A percentile compares a stretch with the other conserved stretches of the same genome.
Evolutionary conservation across 2,329 filamentous ascomycete genomes (phyloP).

Genomic region (Furcasterigmium sp.): DNA sequence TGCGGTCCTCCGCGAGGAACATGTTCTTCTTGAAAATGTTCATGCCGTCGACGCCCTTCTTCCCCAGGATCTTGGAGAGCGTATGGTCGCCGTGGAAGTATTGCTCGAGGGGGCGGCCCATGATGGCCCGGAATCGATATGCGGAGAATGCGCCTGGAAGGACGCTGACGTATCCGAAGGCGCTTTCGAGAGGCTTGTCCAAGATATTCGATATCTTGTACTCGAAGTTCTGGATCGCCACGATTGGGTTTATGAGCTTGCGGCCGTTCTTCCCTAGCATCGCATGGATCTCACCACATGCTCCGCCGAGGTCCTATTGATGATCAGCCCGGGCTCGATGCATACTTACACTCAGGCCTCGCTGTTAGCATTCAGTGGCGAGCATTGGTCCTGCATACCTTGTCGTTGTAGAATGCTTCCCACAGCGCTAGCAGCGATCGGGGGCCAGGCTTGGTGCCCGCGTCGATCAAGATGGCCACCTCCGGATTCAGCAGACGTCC

Average conservation of each 20-base stretch:
- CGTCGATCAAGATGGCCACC: conserved; percentile 81
- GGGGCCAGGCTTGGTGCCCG: conserved; percentile 78
- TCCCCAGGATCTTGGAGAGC: conserved; percentile 75
- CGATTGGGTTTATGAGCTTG: conserved; percentile 80
- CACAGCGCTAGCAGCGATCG: conserved; percentile 82
- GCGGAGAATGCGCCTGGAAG: conserved; percentile 89
- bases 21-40: conserved; percentile 99
- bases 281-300: conserved; percentile 88
- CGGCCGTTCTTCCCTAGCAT: conserved; percentile 79
- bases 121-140: conserved; percentile 84
- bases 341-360: background rate
- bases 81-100: conserved; percentile 94
- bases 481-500: conserved; percentile 84
- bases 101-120: conserved; percentile 82
- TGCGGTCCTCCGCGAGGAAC: conserved; percentile 95
- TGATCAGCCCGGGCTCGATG: too few relatives aligned
- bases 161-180: conserved; percentile 86
- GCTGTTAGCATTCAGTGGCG: too few relatives aligned
- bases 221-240: conserved; percentile 86
- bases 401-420: conserved; percentile 94
- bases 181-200: conserved; percentile 82
- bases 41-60: conserved; percentile 94
- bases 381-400: too few relatives aligned
- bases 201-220: conserved; percentile 95
- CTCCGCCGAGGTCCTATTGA: conserved; percentile 65